A percentile compares a stretch with the other conserved stretches of the same genome.
Conservation (phyloP, 2,329 filamentous ascomycete genomes). For the Cladobotryum protrusum region DNA sequence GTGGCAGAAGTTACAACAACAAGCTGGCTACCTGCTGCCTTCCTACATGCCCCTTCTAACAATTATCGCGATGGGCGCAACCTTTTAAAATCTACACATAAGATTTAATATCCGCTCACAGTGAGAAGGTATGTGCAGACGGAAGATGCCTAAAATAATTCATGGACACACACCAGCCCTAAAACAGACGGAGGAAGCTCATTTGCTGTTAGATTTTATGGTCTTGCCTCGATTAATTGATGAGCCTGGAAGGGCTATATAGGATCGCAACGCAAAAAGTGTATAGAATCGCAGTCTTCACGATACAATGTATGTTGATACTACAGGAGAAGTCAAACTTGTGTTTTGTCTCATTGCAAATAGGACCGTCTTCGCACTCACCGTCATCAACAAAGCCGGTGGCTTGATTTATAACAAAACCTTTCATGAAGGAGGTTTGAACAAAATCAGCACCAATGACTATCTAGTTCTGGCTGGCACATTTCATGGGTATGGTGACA, state of each 20-base stretch:
- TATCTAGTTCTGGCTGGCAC: constrained; percentile 95
- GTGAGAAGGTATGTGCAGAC: too few relatives aligned
- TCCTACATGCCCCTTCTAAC: too few relatives aligned
- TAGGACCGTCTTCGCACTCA: constrained; percentile 91
- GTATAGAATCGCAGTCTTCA: neutral
- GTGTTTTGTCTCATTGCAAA: neutral
- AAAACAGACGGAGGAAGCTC: neutral
- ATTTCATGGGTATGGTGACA: constrained; percentile 73
- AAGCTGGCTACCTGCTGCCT: too few relatives aligned
- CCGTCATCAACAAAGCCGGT: constrained; percentile 98
- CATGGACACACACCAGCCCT: neutral
- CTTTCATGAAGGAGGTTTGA: constrained; percentile 78
- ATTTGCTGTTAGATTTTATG: constrained; percentile 10
- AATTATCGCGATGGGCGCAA: too few relatives aligned
- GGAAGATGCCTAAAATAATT: neutral
- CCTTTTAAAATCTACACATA: too few relatives aligned
- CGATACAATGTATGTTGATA: constrained; percentile 5
- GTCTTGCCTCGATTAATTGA: constrained; percentile 11
- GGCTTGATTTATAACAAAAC: constrained; percentile 94
- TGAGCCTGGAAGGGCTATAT: constrained; percentile 13
- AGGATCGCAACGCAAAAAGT: neutral
- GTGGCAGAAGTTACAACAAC: too few relatives aligned
- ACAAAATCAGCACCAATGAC: constrained; percentile 89
- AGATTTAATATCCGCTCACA: too few relatives aligned
- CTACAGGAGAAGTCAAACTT: neutral